phyloP scores from a whole-genome alignment of 2,329 filamentous ascomycete genomes.

The Colletotrichum eremochloae region DNA sequence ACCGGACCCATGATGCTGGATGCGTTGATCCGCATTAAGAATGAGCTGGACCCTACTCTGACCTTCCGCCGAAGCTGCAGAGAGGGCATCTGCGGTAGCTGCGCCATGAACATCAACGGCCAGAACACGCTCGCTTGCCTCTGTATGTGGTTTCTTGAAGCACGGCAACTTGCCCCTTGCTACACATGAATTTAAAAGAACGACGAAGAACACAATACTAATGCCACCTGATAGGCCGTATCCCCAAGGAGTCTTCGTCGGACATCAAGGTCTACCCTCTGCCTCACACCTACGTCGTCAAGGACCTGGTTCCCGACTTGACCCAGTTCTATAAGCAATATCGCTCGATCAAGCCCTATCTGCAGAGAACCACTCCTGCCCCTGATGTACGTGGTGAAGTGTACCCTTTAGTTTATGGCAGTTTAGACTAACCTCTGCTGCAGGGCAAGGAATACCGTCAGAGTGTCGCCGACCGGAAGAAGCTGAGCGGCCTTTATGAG shows the following conservation, averaged over 20 bases:
- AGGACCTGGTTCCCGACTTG: constrained; percentile 97
- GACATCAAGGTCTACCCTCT: constrained; percentile 97
- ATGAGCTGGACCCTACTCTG: constrained; percentile 95
- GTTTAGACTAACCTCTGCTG: constrained; percentile 12
- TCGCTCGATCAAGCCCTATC: constrained; percentile 99
- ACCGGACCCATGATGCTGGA: constrained; percentile 99
- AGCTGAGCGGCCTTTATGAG: constrained; percentile 98
- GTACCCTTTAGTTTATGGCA: not conserved
- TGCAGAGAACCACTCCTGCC: constrained; percentile 88
- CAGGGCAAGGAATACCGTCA: constrained; percentile 95
- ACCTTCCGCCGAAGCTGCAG: constrained; percentile 96
- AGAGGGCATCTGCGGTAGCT: constrained; percentile 98
- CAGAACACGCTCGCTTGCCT: constrained; percentile 97
- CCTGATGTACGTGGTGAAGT: constrained; percentile 75
- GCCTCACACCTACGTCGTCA: constrained; percentile 98
- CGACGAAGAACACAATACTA: constrained; percentile 44
- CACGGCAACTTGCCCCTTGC: not conserved
- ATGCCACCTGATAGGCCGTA: constrained; percentile 77
- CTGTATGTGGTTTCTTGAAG: constrained; percentile 73
- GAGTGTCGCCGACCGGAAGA: constrained; percentile 90
- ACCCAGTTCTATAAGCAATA: constrained; percentile 99
- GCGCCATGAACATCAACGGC: constrained; percentile 99
- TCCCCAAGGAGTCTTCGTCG: constrained; percentile 83
- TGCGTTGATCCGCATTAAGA: constrained; percentile 98
- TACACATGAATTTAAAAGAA: not conserved